phyloP scores from a whole-genome alignment of 495 filamentous ascomycete genomes.

The Antarctomyces pellizariae region DNA sequence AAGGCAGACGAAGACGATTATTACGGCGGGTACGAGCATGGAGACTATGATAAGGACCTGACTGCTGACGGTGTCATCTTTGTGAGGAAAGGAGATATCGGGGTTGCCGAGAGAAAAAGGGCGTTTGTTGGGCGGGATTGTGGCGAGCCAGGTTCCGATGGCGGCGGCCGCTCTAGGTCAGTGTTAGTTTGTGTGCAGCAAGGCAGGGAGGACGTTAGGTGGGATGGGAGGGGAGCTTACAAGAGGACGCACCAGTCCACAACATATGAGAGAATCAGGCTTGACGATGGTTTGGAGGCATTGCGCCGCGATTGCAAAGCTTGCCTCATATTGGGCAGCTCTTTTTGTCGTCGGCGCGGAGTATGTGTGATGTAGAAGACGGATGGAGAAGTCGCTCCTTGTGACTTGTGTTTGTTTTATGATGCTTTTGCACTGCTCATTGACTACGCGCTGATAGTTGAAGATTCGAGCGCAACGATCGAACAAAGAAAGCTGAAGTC shows the following conservation, averaged over 20 bases:
- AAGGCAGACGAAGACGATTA: conserved; percentile 50
- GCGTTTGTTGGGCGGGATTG: conserved; percentile 31
- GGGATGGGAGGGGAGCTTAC: conserved; percentile 17
- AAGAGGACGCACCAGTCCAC: conserved; percentile 45
- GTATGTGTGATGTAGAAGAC: not conserved
- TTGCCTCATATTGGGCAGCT: not conserved
- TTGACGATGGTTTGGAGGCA: conserved; percentile 7
- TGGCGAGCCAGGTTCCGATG: conserved; percentile 18
- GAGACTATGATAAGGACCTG: conserved; percentile 31
- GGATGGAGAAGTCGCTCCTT: not conserved
- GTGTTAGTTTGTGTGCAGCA: too few relatives aligned
- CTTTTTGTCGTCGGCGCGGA: too few relatives aligned
- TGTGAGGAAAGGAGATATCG: conserved; percentile 48
- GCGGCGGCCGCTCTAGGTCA: conserved; percentile 4
- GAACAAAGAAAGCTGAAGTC: too few relatives aligned
- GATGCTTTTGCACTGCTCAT: not conserved
- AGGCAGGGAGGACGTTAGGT: conserved; percentile 12
- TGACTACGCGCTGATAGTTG: too few relatives aligned
- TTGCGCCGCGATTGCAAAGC: not conserved
- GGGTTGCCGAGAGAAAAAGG: conserved; percentile 24
- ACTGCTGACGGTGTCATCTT: conserved; percentile 47
- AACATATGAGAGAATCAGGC: conserved; percentile 22
- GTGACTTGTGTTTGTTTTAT: not conserved
- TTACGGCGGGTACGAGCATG: conserved; percentile 30
- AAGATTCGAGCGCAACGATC: too few relatives aligned